phyloP scores from a whole-genome alignment of 202 grass and related monocot genomes.

The Schoenoplectus triqueter region DNA sequence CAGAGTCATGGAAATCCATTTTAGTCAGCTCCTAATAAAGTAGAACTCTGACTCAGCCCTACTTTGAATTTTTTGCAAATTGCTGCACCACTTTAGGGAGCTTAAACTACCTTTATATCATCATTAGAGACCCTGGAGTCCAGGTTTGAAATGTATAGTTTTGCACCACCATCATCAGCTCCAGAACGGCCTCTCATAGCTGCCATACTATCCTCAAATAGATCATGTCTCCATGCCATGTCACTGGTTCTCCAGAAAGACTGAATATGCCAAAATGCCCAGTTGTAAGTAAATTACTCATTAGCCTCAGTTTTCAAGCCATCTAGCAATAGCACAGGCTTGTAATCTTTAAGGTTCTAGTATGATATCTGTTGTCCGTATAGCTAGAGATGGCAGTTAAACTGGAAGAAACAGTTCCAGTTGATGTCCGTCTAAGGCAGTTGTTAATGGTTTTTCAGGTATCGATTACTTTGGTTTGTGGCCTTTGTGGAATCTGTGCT shows the following conservation, averaged over 20 bases:
- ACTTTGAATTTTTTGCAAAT: slow-evolving; percentile 30
- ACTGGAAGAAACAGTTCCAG: slow-evolving; percentile 5
- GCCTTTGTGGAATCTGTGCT: neutral
- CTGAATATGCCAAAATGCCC: slow-evolving; percentile 66
- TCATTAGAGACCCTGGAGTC: slow-evolving; percentile 93
- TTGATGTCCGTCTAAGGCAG: slow-evolving; percentile 6
- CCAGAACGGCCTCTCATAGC: slow-evolving; percentile 62
- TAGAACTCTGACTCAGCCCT: slow-evolving; percentile 20
- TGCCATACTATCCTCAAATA: slow-evolving; percentile 82
- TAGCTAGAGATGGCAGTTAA: neutral
- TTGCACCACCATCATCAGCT: slow-evolving; percentile 73
- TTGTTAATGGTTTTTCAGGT: neutral
- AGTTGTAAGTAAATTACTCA: slow-evolving; percentile 40
- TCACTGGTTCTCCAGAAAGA: slow-evolving; percentile 88
- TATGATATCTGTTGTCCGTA: slow-evolving; percentile 27
- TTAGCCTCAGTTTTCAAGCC: slow-evolving; percentile 26
- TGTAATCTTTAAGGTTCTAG: slow-evolving; percentile 12
- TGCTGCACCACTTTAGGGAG: slow-evolving; percentile 17
- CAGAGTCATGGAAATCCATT: slow-evolving; percentile 46
- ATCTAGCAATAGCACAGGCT: slow-evolving; percentile 32
- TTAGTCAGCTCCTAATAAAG: slow-evolving; percentile 43
- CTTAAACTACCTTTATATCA: slow-evolving; percentile 84
- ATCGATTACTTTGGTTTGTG: slow-evolving; percentile 6
- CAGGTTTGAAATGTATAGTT: slow-evolving; percentile 95
- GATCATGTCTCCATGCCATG: slow-evolving; percentile 78